These are phyloP conservation scores for Aspergillus asperescens DNA, from an alignment of 495 filamentous ascomycete genomes.

Conservation along the genomic window DNA sequence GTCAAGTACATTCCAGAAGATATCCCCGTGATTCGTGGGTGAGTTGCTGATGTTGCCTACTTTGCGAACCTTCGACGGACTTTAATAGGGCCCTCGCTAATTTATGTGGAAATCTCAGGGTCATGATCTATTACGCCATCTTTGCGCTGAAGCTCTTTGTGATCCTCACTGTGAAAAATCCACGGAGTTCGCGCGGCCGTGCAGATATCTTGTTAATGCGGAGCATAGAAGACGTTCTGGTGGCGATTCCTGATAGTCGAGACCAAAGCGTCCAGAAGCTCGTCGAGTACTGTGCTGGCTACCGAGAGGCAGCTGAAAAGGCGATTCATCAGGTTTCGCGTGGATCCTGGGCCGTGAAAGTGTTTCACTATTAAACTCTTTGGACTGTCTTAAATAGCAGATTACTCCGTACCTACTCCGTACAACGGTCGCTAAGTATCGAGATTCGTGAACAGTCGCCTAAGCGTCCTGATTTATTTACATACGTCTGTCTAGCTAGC, in stretches of 20 bases:
- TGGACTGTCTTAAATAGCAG: too few relatives aligned
- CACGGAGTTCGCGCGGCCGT: background rate
- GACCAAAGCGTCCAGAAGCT: background rate
- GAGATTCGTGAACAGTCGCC: too few relatives aligned
- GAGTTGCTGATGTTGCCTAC: background rate
- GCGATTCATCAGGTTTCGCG: background rate
- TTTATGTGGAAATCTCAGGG: background rate
- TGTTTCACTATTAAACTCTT: too few relatives aligned
- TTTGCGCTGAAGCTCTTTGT: background rate
- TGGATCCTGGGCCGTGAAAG: too few relatives aligned
- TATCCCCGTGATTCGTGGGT: background rate
- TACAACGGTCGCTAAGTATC: too few relatives aligned
- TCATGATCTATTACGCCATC: background rate
- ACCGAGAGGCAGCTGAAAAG: background rate
- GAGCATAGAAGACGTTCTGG: background rate
- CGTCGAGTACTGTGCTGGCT: background rate
- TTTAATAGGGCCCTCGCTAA: too few relatives aligned
- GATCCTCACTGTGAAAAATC: background rate
- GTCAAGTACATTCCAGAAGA: background rate
- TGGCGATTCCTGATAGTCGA: background rate
- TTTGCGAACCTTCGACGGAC: background rate
- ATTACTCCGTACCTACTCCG: too few relatives aligned
- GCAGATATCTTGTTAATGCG: background rate
- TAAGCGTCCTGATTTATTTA: background rate
- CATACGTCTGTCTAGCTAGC: background rate